Base-by-base conservation (phyloP, 371 early-diverging fungal species). In the Nematocida minor region DNA sequence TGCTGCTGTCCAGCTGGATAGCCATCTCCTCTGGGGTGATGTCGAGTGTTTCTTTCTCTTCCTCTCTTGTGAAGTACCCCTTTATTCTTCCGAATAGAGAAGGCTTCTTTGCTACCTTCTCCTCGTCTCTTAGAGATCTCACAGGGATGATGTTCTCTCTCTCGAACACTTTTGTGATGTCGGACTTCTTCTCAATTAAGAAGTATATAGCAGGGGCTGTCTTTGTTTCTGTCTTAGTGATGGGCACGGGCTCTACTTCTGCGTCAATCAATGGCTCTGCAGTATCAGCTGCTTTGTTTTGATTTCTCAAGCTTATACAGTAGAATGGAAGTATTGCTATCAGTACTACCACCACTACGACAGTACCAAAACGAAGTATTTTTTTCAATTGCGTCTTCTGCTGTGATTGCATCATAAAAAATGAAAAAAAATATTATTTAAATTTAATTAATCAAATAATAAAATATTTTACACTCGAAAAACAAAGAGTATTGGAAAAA, bases 61-160 rank as follows among this genome's bases (percentile, higher is more conserved):
- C 57, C 22, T 31, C 18, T 57, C 57, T 57, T 27, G 6, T 32
- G 22, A 57, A 57, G 57, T 34, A 57, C 1, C 16, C 14, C 31
- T 34, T 18, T 22, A 34, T 51, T 66, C 32, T 48, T 54, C 27
- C 25, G 27, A 20, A 18, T 7, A 46, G 14, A 4, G 18, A 18
- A 3, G 18, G 0, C 53, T 53, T 1, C 4, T 4, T 51, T 14
- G 60, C 14, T 11, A 51, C 22, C 51, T 46, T 54, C 54, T 68
- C 53, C 29, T 47, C 42, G 3, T 20, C 36, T 27, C 36, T 51
- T 11, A 22, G 20, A 4, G 32, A 68, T 53, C 68, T 2, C 4
- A 38, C 41, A 16, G 68, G 68, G 16, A 68, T 68, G 57, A 51
- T 68, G 55, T 68, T 68, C 34, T 68, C 68, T 40, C 34, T 55